Percentiles rank a stretch among this genome's conserved stretches.
phyloP scores from a whole-genome alignment of 31 red algal species.

The Odonthalia washingtoniensis region DNA sequence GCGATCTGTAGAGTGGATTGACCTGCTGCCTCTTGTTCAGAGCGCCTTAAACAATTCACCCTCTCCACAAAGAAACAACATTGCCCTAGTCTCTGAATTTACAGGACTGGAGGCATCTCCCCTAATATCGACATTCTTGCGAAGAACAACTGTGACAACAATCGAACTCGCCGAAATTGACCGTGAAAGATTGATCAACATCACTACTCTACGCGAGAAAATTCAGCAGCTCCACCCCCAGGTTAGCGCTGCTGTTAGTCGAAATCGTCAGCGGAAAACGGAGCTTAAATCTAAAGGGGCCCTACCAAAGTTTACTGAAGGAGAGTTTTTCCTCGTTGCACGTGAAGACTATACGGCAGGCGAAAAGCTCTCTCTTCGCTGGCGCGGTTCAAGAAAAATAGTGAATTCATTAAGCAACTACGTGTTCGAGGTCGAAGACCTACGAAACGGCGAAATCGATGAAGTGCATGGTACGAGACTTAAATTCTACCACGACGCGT shows the following conservation, averaged over 20 bases:
- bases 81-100: neutral
- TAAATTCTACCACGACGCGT: neutral
- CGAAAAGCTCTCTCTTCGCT: neutral
- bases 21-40: constrained; percentile 13
- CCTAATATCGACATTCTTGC: neutral
- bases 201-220: neutral
- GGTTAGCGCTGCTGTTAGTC: neutral
- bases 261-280: neutral
- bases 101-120: neutral
- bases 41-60: neutral
- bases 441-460: neutral
- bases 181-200: neutral
- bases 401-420: neutral
- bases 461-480: constrained; percentile 1
- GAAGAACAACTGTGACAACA: neutral
- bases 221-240: neutral
- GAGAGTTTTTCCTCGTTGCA: neutral
- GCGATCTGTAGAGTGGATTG: neutral
- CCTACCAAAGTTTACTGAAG: constrained; percentile 1
- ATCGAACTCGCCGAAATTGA: neutral
- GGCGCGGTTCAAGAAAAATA: neutral
- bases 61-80: neutral
- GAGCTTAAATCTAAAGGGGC: neutral
- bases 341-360: neutral
- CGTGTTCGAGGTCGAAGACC: constrained; percentile 10